A percentile compares a stretch with the other conserved stretches of the same genome.
phyloP scores from a whole-genome alignment of 2,329 filamentous ascomycete species.

The Teratosphaeria zuluensis region DNA sequence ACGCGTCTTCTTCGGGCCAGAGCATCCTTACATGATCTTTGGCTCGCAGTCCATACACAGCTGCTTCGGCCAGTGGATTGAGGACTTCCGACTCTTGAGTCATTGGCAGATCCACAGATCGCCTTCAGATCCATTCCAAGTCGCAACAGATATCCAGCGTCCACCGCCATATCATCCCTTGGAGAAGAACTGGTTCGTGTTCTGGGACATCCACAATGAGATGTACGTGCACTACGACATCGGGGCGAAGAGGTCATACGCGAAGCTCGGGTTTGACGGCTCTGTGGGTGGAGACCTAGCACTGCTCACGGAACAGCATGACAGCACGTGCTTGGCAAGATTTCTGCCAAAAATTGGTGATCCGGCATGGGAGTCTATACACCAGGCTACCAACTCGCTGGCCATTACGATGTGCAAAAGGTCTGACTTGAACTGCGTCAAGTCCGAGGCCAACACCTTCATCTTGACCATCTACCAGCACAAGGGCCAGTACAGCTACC shows the following conservation, averaged over 20 bases:
- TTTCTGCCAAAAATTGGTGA: constrained; percentile 32
- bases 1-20: constrained; percentile 47
- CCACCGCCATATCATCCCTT: constrained; percentile 36
- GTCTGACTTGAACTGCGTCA: constrained; percentile 35
- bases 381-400: constrained; percentile 53
- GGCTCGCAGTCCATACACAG: constrained; percentile 46
- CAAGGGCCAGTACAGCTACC: constrained; percentile 41
- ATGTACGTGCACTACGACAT: constrained; percentile 48
- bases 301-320: constrained; percentile 25
- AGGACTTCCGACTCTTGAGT: constrained; percentile 43
- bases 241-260: constrained; percentile 41
- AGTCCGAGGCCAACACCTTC: constrained; percentile 42
- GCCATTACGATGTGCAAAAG: constrained; percentile 46
- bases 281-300: constrained; percentile 41
- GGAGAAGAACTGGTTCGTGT: constrained; percentile 56
- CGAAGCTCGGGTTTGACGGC: constrained; percentile 37
- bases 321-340: constrained; percentile 38
- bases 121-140: constrained; percentile 27
- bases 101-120: constrained; percentile 22
- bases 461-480: constrained; percentile 47
- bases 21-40: constrained; percentile 42
- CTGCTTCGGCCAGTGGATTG: constrained; percentile 50
- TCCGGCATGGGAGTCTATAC: constrained; percentile 33
- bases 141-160: constrained; percentile 43
- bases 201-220: constrained; percentile 43